phyloP scores from a whole-genome alignment of 495 filamentous ascomycete genomes.

The Ascobolus immersus region DNA sequence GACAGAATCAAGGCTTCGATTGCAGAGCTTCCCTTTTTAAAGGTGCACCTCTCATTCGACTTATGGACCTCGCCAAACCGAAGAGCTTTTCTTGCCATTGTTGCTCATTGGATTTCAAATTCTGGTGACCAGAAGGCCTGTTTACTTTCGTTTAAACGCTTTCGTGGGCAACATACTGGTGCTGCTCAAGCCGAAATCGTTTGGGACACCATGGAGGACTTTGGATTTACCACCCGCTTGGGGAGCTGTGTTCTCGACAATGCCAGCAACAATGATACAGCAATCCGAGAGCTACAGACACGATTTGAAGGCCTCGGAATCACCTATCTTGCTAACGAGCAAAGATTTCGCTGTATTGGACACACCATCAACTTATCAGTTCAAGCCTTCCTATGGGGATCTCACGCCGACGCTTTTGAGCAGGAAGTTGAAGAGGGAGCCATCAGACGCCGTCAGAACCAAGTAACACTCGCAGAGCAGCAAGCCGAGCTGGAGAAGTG shows the following conservation, averaged over 20 bases:
- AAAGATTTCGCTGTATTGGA: background rate
- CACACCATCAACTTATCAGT: background rate
- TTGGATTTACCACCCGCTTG: background rate
- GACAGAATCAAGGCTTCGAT: too few relatives aligned
- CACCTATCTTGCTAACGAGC: background rate
- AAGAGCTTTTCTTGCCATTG: background rate
- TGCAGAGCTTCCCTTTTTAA: too few relatives aligned
- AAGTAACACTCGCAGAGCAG: background rate
- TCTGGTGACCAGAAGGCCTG: background rate
- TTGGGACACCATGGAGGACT: background rate
- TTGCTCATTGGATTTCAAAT: background rate
- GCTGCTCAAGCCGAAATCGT: background rate
- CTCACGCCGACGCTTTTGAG: background rate
- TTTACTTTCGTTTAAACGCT: background rate
- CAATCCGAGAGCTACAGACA: background rate
- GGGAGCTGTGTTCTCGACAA: background rate
- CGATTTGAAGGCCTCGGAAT: background rate
- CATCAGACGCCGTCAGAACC: background rate
- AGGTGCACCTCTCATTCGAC: background rate
- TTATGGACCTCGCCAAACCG: conserved; percentile 2
- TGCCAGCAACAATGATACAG: background rate
- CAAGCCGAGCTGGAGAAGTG: background rate
- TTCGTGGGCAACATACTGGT: background rate
- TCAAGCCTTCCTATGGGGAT: background rate
- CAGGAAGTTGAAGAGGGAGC: too few relatives aligned